Percentiles rank a stretch among this genome's conserved stretches.
phyloP scores from a whole-genome alignment of 1,139 yeast species.

The Geotrichum aggregatum region DNA sequence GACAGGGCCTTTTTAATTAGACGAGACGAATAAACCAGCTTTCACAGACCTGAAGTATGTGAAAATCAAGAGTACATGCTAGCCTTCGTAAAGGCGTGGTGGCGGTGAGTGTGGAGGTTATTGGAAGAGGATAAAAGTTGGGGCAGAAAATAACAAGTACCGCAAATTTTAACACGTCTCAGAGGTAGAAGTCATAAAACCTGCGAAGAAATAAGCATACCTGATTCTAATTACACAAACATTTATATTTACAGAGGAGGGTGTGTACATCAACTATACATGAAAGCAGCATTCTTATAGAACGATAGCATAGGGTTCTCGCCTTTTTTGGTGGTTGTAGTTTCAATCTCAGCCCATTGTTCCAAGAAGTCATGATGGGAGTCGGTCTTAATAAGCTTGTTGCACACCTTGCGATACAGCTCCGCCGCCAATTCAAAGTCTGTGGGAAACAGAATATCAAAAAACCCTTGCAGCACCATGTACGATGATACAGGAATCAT shows the following conservation, averaged over 20 bases:
- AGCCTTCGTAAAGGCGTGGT: not conserved
- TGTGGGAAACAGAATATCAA: conserved; percentile 85
- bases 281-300: conserved; percentile 71
- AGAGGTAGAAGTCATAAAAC: not conserved
- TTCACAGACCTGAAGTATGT: not conserved
- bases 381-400: conserved; percentile 53
- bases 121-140: not conserved
- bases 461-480: conserved; percentile 79
- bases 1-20: not conserved
- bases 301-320: conserved; percentile 86
- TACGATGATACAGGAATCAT: conserved; percentile 70
- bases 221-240: too few relatives aligned
- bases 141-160: not conserved
- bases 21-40: not conserved
- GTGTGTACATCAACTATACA: conserved; percentile 43
- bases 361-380: conserved; percentile 62
- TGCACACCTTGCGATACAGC: conserved; percentile 61
- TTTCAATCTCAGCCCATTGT: conserved; percentile 67
- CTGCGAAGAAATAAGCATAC: not conserved
- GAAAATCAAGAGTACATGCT: conserved; percentile 2
- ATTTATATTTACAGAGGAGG: too few relatives aligned
- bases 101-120: not conserved
- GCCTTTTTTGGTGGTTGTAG: conserved; percentile 68
- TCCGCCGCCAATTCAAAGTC: conserved; percentile 63
- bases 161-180: not conserved